A percentile compares a stretch with the other conserved stretches of the same genome.
These are phyloP conservation scores for Ophiognomonia clavigignenti-juglandacearum DNA, from an alignment of 2,329 filamentous ascomycete species.

Conservation along the genomic window DNA sequence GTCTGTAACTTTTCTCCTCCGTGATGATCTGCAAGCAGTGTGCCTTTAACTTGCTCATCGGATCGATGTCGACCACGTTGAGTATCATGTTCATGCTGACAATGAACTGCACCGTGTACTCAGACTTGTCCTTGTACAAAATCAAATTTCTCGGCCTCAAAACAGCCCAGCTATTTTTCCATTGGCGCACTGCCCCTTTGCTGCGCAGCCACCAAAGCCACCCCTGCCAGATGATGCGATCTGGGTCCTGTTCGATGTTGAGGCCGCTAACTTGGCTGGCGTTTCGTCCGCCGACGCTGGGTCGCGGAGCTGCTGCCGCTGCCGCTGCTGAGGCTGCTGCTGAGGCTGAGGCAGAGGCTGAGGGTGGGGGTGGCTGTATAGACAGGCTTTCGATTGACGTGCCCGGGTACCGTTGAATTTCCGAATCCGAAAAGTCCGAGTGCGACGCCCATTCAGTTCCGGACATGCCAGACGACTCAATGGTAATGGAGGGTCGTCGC, in stretches of 20 bases:
- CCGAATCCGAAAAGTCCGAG: constrained; percentile 80
- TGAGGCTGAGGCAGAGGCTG: too few species aligned
- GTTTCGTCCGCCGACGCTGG: constrained; percentile 43
- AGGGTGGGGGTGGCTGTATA: constrained; percentile 32
- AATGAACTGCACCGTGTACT: constrained; percentile 83
- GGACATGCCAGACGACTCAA: constrained; percentile 60
- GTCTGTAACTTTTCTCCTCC: constrained; percentile 79
- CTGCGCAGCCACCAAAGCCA: constrained; percentile 81
- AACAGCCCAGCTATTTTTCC: constrained; percentile 94
- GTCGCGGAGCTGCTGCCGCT: constrained; percentile 23
- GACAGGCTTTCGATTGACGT: constrained; percentile 48
- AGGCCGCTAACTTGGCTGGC: constrained; percentile 58
- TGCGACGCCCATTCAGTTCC: constrained; percentile 69
- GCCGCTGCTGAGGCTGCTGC: too few species aligned
- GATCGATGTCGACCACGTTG: constrained; percentile 88
- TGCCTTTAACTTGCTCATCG: constrained; percentile 75
- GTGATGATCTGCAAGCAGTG: constrained; percentile 91
- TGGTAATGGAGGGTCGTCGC: constrained; percentile 25
- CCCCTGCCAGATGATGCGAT: constrained; percentile 91
- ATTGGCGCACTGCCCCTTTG: constrained; percentile 78
- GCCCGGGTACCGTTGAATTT: constrained; percentile 43
- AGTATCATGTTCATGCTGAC: constrained; percentile 74
- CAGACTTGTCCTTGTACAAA: constrained; percentile 87
- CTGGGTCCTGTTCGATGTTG: constrained; percentile 60
- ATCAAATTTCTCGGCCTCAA: constrained; percentile 79